Evolutionary conservation across 2,329 filamentous ascomycete species (phyloP).

Genomic region (Tolypocladium guangdongense): DNA sequence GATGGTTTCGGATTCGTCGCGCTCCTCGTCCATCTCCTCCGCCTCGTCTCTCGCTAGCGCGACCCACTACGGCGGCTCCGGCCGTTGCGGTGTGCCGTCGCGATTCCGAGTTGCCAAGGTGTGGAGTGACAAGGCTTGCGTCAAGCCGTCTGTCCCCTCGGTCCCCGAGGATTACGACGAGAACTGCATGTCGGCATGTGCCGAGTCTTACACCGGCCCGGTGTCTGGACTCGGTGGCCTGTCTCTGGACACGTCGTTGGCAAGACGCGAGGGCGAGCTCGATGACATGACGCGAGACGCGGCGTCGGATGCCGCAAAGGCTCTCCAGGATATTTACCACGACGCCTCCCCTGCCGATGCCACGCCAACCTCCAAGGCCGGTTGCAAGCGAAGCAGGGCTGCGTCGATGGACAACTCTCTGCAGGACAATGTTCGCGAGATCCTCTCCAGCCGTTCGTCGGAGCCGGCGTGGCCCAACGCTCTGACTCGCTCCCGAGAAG

Average conservation of each 20-base stretch:
- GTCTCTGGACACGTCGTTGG: constrained; percentile 36
- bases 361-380: constrained; percentile 23
- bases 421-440: constrained; percentile 57
- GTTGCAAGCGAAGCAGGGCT: constrained; percentile 49
- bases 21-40: constrained; percentile 55
- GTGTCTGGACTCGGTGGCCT: constrained; percentile 40
- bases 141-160: constrained; percentile 41
- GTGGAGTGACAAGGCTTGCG: constrained; percentile 42
- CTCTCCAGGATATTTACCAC: constrained; percentile 50
- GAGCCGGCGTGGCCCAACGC: constrained; percentile 23
- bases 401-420: constrained; percentile 47
- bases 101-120: constrained; percentile 52
- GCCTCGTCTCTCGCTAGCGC: constrained; percentile 49
- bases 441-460: constrained; percentile 32
- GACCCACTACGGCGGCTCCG: constrained; percentile 35
- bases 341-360: constrained; percentile 30
- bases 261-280: constrained; percentile 33
- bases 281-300: constrained; percentile 31
- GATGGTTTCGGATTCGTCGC: constrained; percentile 56
- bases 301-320: constrained; percentile 43
- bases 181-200: constrained; percentile 39
- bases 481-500: constrained; percentile 23
- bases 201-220: constrained; percentile 44
- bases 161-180: constrained; percentile 47
- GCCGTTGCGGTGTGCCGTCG: constrained; percentile 44